phyloP scores from a whole-genome alignment of 331 rosid genomes.

The Dryas integrifolia region DNA sequence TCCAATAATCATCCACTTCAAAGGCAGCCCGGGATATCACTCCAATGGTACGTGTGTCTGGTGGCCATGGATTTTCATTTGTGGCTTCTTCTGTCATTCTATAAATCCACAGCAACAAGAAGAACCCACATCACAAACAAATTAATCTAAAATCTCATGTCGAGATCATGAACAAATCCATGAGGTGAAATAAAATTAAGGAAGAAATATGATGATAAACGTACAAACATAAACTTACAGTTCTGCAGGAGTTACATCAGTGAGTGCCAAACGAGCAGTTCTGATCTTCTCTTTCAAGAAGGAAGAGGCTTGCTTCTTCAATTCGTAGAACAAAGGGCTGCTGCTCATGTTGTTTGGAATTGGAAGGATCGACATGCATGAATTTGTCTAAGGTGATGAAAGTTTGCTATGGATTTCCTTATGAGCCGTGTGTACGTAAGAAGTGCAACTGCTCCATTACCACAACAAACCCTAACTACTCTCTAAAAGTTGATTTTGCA shows the following conservation, averaged over 20 bases:
- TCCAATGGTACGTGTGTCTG: constrained; percentile 44
- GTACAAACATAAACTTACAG: constrained; percentile 41
- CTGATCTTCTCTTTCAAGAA: constrained; percentile 61
- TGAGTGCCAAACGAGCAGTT: constrained; percentile 58
- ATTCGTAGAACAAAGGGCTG: constrained; percentile 46
- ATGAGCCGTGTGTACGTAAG: constrained; percentile 36
- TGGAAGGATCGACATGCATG: constrained; percentile 9
- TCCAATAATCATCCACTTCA: constrained; percentile 71
- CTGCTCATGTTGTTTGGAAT: constrained; percentile 1
- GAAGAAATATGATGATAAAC: not conserved
- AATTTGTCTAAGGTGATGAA: constrained; percentile 14
- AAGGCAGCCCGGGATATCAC: constrained; percentile 61
- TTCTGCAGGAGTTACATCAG: constrained; percentile 67
- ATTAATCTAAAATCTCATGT: too few species aligned
- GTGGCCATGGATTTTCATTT: constrained; percentile 60
- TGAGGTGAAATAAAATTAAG: not conserved
- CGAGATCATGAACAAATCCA: not conserved
- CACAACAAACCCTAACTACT: constrained; percentile 22
- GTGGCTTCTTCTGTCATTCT: constrained; percentile 86
- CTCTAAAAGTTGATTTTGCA: constrained; percentile 28
- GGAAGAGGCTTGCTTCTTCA: constrained; percentile 67
- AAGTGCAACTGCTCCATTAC: constrained; percentile 61
- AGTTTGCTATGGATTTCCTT: constrained; percentile 1
- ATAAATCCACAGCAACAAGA: not conserved
- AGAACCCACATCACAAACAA: not conserved